Evolutionary conservation across 108 stramenopile species (phyloP).

Genomic region (Hondaea fermentalgiana): DNA sequence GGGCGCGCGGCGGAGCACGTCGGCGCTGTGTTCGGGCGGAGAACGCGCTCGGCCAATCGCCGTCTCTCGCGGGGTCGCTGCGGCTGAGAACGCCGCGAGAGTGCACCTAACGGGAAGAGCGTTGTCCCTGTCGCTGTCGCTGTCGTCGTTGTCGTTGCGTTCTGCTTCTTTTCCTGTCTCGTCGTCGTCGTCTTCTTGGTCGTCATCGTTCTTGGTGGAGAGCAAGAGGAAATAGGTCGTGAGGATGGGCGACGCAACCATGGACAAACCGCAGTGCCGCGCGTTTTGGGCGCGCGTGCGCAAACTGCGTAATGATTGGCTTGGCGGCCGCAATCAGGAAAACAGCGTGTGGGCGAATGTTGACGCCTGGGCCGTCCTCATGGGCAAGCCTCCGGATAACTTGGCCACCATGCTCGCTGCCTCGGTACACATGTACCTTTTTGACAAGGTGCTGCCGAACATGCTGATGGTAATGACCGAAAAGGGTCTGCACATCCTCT

Average conservation of each 20-base stretch:
- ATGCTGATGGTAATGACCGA: slow-evolving; percentile 38
- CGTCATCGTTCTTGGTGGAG: background rate
- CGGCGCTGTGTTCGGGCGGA: no score
- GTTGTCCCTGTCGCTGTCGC: no score
- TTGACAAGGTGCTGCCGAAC: slow-evolving; percentile 33
- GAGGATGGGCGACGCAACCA: background rate
- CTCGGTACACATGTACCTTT: background rate
- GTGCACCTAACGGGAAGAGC: no score
- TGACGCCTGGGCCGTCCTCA: background rate
- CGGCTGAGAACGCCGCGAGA: no score
- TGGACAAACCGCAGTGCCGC: background rate
- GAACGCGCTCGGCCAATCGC: no score
- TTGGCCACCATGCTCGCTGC: background rate
- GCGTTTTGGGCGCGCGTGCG: background rate
- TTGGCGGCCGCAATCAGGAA: background rate
- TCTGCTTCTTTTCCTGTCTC: no score
- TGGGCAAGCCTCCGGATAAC: background rate
- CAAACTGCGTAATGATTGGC: background rate
- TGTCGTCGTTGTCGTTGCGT: no score
- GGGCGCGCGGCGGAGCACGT: no score
- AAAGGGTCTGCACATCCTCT: background rate
- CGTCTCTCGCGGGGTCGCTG: no score
- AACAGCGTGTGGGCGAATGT: background rate
- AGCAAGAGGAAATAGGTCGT: background rate
- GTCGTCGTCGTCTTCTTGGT: background rate